These are phyloP conservation scores for Yarrowia deformans DNA, from an alignment of 805 yeast genomes.

Conservation along the genomic window DNA sequence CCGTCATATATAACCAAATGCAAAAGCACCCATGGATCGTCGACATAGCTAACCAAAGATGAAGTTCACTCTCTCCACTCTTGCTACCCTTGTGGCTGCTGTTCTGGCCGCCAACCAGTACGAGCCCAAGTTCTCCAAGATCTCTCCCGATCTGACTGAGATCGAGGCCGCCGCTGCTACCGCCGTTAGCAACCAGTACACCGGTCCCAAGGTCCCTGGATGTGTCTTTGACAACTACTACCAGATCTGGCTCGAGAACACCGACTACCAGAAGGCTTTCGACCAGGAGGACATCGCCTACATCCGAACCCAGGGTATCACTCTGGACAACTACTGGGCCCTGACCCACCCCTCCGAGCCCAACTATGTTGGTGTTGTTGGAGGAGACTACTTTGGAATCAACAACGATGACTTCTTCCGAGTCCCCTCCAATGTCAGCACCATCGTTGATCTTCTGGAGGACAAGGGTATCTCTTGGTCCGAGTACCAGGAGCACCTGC, in stretches of 20 bases:
- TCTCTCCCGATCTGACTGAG: slow-evolving; percentile 10
- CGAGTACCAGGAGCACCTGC: slow-evolving; percentile 61
- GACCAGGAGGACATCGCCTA: slow-evolving; percentile 55
- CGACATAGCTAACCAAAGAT: background rate
- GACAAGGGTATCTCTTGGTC: slow-evolving; percentile 59
- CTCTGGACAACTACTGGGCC: slow-evolving; percentile 60
- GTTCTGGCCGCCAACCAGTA: background rate
- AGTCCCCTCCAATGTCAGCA: slow-evolving; percentile 58
- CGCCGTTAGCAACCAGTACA: slow-evolving; percentile 26
- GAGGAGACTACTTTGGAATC: slow-evolving; percentile 61
- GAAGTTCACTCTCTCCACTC: slow-evolving; percentile 4
- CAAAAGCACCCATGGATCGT: background rate
- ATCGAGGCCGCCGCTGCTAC: slow-evolving; percentile 24
- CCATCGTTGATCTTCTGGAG: slow-evolving; percentile 59
- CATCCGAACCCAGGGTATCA: slow-evolving; percentile 56
- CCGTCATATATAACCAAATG: background rate
- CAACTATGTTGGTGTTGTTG: slow-evolving; percentile 59
- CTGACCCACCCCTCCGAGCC: slow-evolving; percentile 63
- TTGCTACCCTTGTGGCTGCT: slow-evolving; percentile 2
- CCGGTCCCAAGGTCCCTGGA: slow-evolving; percentile 51
- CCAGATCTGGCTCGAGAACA: slow-evolving; percentile 61
- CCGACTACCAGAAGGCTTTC: slow-evolving; percentile 59
- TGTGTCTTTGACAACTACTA: slow-evolving; percentile 53
- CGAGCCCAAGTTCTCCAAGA: slow-evolving; percentile 16
- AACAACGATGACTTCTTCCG: slow-evolving; percentile 56